Conservation (phyloP, 495 filamentous ascomycete genomes). For the Tuber calosporum region DNA sequence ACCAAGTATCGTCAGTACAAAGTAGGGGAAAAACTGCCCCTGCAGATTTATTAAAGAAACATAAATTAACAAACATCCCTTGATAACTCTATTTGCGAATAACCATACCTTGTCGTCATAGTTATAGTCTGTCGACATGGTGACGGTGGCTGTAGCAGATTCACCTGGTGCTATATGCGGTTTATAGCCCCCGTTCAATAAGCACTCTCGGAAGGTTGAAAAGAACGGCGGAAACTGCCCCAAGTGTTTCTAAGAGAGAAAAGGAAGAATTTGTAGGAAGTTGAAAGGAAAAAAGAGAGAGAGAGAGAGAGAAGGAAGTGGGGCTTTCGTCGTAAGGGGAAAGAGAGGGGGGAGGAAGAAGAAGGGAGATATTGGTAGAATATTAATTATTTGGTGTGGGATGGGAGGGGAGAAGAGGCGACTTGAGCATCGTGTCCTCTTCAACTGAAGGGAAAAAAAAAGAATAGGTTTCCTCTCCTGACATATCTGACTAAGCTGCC, state of each 20-base stretch:
- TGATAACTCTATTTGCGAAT: not conserved
- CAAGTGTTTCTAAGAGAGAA: not conserved
- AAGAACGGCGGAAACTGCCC: not conserved
- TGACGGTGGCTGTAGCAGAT: conserved; percentile 42
- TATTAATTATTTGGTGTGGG: conserved; percentile 14
- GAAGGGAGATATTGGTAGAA: conserved; percentile 16
- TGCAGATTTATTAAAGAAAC: conserved; percentile 42
- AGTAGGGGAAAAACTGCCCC: conserved; percentile 98
- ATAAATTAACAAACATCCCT: conserved; percentile 15
- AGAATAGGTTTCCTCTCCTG: conserved; percentile 9
- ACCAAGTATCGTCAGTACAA: conserved; percentile 81
- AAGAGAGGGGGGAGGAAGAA: conserved; percentile 8
- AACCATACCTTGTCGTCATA: conserved; percentile 79
- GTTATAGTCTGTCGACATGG: conserved; percentile 92
- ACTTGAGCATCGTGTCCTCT: conserved; percentile 39
- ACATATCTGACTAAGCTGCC: conserved; percentile 26
- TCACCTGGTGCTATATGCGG: conserved; percentile 15
- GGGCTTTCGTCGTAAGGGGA: conserved; percentile 21
- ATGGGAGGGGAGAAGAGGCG: conserved; percentile 15
- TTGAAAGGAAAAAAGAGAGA: conserved; percentile 2
- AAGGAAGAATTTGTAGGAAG: conserved; percentile 10
- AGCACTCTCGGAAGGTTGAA: not conserved
- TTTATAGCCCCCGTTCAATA: conserved; percentile 12
- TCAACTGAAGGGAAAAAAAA: conserved; percentile 24
- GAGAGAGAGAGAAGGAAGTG: conserved; percentile 18